These are phyloP conservation scores for Brassica nigra DNA, from an alignment of 345 rosid genomes.

Conservation along the genomic window DNA sequence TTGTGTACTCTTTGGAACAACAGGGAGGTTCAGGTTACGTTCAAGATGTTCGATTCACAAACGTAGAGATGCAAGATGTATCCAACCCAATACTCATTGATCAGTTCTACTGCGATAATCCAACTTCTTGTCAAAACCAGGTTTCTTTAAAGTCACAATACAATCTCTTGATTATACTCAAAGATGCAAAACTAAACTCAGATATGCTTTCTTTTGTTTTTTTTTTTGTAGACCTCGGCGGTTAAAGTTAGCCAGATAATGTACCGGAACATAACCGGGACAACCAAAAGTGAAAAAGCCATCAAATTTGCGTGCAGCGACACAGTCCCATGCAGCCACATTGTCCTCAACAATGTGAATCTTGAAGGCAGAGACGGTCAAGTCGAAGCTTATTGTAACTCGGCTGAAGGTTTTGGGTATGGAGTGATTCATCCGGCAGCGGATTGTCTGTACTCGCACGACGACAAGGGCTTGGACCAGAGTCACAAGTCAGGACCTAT, in stretches of 20 bases:
- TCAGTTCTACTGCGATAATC: constrained; percentile 98
- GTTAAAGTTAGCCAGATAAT: constrained; percentile 84
- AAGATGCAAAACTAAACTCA: constrained; percentile 18
- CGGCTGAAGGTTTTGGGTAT: constrained; percentile 81
- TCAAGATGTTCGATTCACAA: constrained; percentile 72
- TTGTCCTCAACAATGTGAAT: constrained; percentile 77
- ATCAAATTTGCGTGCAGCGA: constrained; percentile 96
- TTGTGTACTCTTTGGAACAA: constrained; percentile 13
- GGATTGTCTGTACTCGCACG: constrained; percentile 81
- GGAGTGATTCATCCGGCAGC: constrained; percentile 89
- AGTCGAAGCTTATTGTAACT: constrained; percentile 90
- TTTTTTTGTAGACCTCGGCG: constrained; percentile 66
- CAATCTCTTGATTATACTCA: not conserved
- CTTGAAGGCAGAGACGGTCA: constrained; percentile 76
- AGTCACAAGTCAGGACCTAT: constrained; percentile 13
- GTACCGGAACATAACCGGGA: constrained; percentile 86
- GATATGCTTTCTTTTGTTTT: not conserved
- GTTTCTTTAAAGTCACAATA: constrained; percentile 36
- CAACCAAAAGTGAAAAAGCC: constrained; percentile 77
- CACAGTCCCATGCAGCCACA: constrained; percentile 80
- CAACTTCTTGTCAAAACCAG: constrained; percentile 78
- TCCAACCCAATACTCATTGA: constrained; percentile 91
- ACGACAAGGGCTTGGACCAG: constrained; percentile 50
- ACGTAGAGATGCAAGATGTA: constrained; percentile 82
- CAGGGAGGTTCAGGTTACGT: constrained; percentile 98